Base-by-base conservation (phyloP, 108 stramenopile genomes). In the Mediolabrus comicus region DNA sequence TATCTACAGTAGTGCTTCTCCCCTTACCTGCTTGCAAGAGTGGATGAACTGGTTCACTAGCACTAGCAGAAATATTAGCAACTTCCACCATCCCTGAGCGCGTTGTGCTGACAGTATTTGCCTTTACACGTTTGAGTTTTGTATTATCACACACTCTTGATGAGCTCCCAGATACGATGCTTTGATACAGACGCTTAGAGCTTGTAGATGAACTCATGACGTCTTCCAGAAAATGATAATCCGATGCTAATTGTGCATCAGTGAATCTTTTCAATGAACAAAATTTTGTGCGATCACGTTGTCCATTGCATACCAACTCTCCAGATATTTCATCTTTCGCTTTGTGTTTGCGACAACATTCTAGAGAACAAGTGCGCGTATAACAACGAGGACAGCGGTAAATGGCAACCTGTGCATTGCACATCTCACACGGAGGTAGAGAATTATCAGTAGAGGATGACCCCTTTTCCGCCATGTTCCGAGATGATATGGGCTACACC, bases 221-320 rank as follows among this genome's bases (percentile, higher is more conserved):
- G 70, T 90, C 84, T 71, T 92, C 89, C 41, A 92, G 56, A 65
- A 92, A 90, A 49, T 88, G 84, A 63, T 83, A 92, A 67, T 92
- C 92, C 22, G 84, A 85, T 7, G 74, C 58, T 10, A 92, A 49
- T 12, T 76, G 81, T 3, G 81, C 46, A 81, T 89, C 91, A 9
- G 71, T 75, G 72, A 81, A 83, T 32, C 69, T 35, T 27, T 59
- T 51, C 58, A 81, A n/a, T 0, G 71, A 71, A 19, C 60, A 62
- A 68, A 83, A 83, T 11, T 70, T 74, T 4, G 82, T 83, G 19
- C 86, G 76, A 36, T 88, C 82, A 51, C 92, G 85, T 64, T 88
- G 90, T 39, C 92, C 92, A 62, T 74, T 74, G 75, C 91, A 92
- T 34, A 52, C 31, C 14, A 38, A 19, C 30, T 38, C 28, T 43